phyloP scores from a whole-genome alignment of 139 green algal genomes.

The Trebouxia sp. region DNA sequence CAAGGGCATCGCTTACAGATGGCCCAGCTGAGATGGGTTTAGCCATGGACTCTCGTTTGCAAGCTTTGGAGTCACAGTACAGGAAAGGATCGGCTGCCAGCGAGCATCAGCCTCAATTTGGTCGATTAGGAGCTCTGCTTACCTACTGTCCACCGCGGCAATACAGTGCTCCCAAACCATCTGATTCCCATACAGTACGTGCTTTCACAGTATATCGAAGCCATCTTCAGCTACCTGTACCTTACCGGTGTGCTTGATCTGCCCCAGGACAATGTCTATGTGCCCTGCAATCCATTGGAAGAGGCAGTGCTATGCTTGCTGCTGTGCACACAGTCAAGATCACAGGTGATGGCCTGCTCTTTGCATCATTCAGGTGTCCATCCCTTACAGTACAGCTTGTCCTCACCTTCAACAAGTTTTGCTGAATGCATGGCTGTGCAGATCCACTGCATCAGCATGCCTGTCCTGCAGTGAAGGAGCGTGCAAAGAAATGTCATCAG shows the following conservation, averaged over 20 bases:
- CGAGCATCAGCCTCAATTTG: not conserved
- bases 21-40: too few relatives aligned
- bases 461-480: too few relatives aligned
- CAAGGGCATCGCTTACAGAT: too few relatives aligned
- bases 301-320: constrained; percentile 25
- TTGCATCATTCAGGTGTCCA: too few relatives aligned
- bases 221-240: not conserved
- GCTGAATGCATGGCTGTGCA: too few relatives aligned
- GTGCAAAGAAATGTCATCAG: too few relatives aligned
- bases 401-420: too few relatives aligned
- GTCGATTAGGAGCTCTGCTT: not conserved
- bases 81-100: constrained; percentile 2
- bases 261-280: constrained; percentile 11
- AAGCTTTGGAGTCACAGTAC: not conserved
- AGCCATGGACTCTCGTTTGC: too few relatives aligned
- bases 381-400: too few relatives aligned
- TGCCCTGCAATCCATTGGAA: constrained; percentile 12
- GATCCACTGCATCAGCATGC: too few relatives aligned
- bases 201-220: not conserved
- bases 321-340: not conserved
- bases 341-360: too few relatives aligned
- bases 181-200: not conserved
- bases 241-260: not conserved
- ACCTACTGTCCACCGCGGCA: constrained; percentile 13
- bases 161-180: not conserved